Conservation (phyloP, 2,329 filamentous ascomycete genomes). For the Botryosphaeria dothidea region DNA sequence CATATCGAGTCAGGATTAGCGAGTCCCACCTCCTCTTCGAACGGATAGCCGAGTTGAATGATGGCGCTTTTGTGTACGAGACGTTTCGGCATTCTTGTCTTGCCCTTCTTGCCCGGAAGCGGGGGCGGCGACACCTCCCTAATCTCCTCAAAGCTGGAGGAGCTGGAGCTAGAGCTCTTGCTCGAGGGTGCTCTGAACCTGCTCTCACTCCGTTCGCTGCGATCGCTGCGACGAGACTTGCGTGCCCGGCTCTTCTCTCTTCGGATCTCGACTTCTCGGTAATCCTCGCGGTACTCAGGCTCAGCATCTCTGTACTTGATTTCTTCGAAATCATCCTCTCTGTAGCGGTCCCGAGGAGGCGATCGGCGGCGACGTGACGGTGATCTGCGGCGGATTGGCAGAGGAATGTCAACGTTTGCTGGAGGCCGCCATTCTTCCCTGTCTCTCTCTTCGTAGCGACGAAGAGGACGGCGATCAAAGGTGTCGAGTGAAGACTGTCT, state of each 20-base stretch:
- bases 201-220: conserved; percentile 25
- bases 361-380: conserved; percentile 57
- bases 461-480: conserved; percentile 73
- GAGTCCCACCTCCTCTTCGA: conserved; percentile 72
- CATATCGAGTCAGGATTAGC: neutral
- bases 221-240: neutral
- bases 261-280: conserved; percentile 51
- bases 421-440: conserved; percentile 64
- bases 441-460: conserved; percentile 58
- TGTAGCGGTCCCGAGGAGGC: conserved; percentile 53
- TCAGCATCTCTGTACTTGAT: conserved; percentile 48
- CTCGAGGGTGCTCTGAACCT: conserved; percentile 9
- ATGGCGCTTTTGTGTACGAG: conserved; percentile 80
- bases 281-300: conserved; percentile 42
- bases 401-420: conserved; percentile 68
- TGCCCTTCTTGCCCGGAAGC: conserved; percentile 64
- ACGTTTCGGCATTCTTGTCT: conserved; percentile 81
- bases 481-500: conserved; percentile 89
- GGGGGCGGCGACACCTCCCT: conserved; percentile 33
- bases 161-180: conserved; percentile 32
- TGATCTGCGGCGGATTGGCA: conserved; percentile 55
- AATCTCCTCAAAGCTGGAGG: conserved; percentile 41
- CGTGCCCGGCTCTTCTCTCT: conserved; percentile 42
- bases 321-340: conserved; percentile 70
- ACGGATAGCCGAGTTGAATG: conserved; percentile 83